Evolutionary conservation across 192 early-diverging fungal species (phyloP), one percentile per base, ranked within the genome.

Genomic region (Phlyctochytrium arcticum): DNA sequence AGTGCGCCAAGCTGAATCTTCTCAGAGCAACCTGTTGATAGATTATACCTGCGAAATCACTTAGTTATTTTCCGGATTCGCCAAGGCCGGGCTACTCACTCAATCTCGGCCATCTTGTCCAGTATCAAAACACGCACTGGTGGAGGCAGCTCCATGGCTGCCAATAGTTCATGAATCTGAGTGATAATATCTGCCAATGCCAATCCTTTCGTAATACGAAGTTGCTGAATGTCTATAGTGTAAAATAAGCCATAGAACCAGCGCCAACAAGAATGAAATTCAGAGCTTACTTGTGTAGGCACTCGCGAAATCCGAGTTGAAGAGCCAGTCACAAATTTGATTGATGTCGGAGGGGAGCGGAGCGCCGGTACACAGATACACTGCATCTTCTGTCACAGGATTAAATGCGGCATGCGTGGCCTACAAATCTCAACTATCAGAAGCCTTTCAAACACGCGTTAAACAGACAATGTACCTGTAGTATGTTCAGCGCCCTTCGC

Each of bases 401-500:
- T 88, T 80, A 60, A 88, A 94, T 6, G 90, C 93, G 5, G 93
- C 91, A 74, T 93, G 90, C 60, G 90, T 92, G 1, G 95, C 82
- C 73, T 84, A 31, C 6, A 19, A 1, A 19, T 12, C 44, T 19
- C 15, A 44, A 19, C 49, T n/a, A n/a, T n/a, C n/a, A n/a, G n/a
- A n/a, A n/a, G n/a, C n/a, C n/a, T n/a, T n/a, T n/a, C n/a, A n/a
- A n/a, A n/a, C n/a, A n/a, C n/a, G n/a, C n/a, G n/a, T 12, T 31
- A 9, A 33, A 26, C 6, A 23, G 19, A 49, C 29, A 1, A 58
- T 27, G n/a, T 64, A 83, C 87, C 75, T 96, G 97, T 42, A 98
- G 74, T 37, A 99, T 92, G 72, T 99, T 99, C 33, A 99, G 77
- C 6, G 92, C 90, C 21, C 92, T 81, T 63, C 97, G 85, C 97